Evolutionary conservation across 140 eudicot genomes (phyloP).

Genomic region (Oenanthe javanica): DNA sequence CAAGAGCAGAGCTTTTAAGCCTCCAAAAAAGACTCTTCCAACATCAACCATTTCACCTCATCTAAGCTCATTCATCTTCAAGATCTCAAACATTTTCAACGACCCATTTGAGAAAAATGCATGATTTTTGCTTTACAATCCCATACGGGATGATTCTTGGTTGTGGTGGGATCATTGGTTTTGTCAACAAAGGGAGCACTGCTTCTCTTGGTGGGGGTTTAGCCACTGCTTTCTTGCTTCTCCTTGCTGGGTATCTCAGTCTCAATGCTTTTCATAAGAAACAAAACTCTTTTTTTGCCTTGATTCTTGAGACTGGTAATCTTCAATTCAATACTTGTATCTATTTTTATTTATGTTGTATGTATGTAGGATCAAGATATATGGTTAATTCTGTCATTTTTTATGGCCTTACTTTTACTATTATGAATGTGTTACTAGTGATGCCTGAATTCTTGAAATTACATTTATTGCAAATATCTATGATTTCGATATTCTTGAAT

Average conservation of each 20-base stretch:
- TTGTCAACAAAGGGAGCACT: constrained; percentile 71
- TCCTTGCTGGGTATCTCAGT: constrained; percentile 79
- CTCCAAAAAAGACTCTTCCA: neutral
- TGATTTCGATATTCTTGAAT: neutral
- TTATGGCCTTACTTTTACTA: neutral
- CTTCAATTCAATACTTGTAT: neutral
- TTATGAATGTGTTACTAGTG: too few relatives aligned
- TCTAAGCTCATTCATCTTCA: neutral
- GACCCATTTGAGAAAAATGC: constrained; percentile 38
- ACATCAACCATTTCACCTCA: neutral
- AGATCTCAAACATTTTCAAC: neutral
- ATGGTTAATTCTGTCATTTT: neutral
- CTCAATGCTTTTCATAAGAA: constrained; percentile 67
- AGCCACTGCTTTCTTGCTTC: constrained; percentile 64
- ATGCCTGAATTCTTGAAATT: neutral
- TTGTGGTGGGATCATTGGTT: constrained; percentile 74
- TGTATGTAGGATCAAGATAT: neutral
- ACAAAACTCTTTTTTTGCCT: constrained; percentile 62
- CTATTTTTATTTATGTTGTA: neutral
- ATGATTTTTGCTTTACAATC: constrained; percentile 93
- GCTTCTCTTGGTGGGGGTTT: constrained; percentile 83
- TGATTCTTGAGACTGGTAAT: constrained; percentile 70
- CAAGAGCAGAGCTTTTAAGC: neutral
- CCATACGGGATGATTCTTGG: constrained; percentile 80
- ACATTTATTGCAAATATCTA: neutral